Evolutionary conservation across 2,329 filamentous ascomycete species (phyloP), one percentile per base, ranked within the genome.

Genomic region (Chaetomium olivaceum): DNA sequence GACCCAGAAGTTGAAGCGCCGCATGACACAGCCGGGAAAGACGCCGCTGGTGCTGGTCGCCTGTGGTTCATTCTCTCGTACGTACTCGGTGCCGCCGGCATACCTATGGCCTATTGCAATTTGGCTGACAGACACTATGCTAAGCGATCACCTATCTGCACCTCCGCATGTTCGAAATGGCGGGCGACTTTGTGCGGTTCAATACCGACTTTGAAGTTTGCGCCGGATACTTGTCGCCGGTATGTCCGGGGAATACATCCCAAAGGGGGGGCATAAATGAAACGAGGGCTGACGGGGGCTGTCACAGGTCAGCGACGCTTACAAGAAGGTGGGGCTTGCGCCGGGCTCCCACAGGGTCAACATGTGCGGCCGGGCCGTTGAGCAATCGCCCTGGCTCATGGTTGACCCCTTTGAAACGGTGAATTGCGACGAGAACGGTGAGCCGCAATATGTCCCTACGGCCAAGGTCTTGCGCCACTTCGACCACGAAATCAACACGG

Each of bases 391-490:
- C 72, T 93, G 91, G 89, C 82, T 96, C 67, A 92, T 92, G 87
- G 91, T 95, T 55, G 92, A 96, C 75, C 88, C 91, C 0, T 96
- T 91, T 89, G 93, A 97, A 81, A 74, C 72, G 60, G 91, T 92
- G n/a, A 82, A 90, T 72, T 88, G 69, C 63, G 63, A 74, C 64
- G 51, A 64, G 19, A 61, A 68, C 4, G 71, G 70, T 65, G 66
- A 96, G 79, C 86, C 89, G 73, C 85, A 91, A 70, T 98, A 97
- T 76, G 89, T 92, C 68, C 92, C 93, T 19, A 98, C 94, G 0
- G 94, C 93, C 48, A 86, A 90, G 72, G 93, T 97, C 50, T 82
- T 97, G 58, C 92, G 96, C 74, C 94, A 97, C 78, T 95, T 97
- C 73, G 89, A 96, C 71, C 81, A 94, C 74, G 92, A 97, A 76